Evolutionary conservation across 768 basidiomycete genomes (phyloP).

Genomic region (Tephrocybe sp.): DNA sequence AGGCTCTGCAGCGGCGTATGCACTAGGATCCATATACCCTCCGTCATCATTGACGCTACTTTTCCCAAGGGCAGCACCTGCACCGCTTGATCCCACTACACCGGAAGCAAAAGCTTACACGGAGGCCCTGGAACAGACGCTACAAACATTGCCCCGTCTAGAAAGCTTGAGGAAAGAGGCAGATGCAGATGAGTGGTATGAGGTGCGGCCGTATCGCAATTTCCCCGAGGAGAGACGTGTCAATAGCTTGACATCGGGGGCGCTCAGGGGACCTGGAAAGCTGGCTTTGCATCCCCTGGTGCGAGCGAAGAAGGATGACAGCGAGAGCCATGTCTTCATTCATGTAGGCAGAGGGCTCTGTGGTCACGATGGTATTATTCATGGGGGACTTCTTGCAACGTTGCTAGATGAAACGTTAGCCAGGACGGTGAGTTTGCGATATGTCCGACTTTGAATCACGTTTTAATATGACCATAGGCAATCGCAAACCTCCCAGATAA

Average conservation of each 20-base stretch:
- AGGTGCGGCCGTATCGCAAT: slow-evolving; percentile 67
- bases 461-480: slow-evolving; percentile 47
- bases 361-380: slow-evolving; percentile 92
- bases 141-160: slow-evolving; percentile 58
- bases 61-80: slow-evolving; percentile 74
- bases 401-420: slow-evolving; percentile 84
- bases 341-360: slow-evolving; percentile 88
- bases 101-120: slow-evolving; percentile 57
- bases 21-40: slow-evolving; percentile 70
- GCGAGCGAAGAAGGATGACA: slow-evolving; percentile 71
- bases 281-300: slow-evolving; percentile 80
- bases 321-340: slow-evolving; percentile 64
- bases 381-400: slow-evolving; percentile 90
- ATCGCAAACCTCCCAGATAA: slow-evolving; percentile 82
- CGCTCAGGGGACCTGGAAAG: slow-evolving; percentile 84
- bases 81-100: slow-evolving; percentile 58
- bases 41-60: slow-evolving; percentile 64
- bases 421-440: slow-evolving; percentile 55
- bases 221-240: slow-evolving; percentile 72
- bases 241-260: slow-evolving; percentile 82
- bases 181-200: slow-evolving; percentile 70
- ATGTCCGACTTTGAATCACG: not conserved
- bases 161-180: slow-evolving; percentile 43
- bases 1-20: slow-evolving; percentile 39
- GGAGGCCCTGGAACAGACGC: slow-evolving; percentile 57